Evolutionary conservation across 345 rosid genomes (phyloP).

Genomic region (Nasturtium officinale): DNA sequence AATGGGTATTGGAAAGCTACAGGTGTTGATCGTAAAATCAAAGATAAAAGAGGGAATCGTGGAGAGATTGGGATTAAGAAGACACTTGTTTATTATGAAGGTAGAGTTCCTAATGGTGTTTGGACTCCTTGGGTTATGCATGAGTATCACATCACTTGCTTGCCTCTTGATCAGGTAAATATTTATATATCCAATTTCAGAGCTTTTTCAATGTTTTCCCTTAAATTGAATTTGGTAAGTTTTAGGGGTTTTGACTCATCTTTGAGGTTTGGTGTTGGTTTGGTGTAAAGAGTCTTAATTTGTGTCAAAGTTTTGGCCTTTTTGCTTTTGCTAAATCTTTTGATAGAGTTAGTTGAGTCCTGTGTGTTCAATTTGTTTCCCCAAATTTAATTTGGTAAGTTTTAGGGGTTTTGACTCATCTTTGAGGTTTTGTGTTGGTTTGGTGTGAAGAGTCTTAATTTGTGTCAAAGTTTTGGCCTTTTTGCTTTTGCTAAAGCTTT

Average conservation of each 20-base stretch:
- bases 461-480: background rate
- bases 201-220: background rate
- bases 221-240: background rate
- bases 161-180: conserved; percentile 15
- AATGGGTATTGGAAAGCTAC: conserved; percentile 55
- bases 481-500: background rate
- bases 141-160: conserved; percentile 41
- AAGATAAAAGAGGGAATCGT: background rate
- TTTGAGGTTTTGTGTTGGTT: conserved; percentile 4
- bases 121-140: conserved; percentile 42
- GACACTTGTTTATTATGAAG: conserved; percentile 45
- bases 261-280: conserved; percentile 1
- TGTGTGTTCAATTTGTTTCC: background rate
- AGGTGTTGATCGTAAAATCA: conserved; percentile 43
- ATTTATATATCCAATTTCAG: background rate
- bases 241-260: background rate
- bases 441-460: background rate
- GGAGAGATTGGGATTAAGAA: conserved; percentile 50
- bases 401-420: background rate
- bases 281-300: background rate
- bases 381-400: background rate
- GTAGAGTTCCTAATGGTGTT: background rate
- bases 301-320: background rate
- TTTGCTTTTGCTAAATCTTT: background rate
- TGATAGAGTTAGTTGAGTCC: background rate